Base-by-base conservation (phyloP, 163 green algal genomes). In the Botryococcus braunii region DNA sequence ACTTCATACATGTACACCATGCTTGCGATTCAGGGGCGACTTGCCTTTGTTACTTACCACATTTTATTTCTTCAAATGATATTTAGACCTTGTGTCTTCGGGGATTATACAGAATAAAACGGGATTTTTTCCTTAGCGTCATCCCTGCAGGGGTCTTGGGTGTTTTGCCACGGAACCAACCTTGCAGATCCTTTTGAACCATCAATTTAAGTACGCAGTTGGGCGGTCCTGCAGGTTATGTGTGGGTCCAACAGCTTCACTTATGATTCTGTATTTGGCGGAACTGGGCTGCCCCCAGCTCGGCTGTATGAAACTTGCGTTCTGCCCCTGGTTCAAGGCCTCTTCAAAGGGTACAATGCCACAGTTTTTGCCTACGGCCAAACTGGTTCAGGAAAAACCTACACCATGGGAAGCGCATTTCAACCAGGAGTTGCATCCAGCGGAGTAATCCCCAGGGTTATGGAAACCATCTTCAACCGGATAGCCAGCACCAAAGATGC, bases 341-440 rank as follows among this genome's bases (percentile, higher is more conserved):
- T 97, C 2, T 96, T 97, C 76, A 84, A 83, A 8, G 91, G 91
- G 32, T 97, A 95, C 83, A 97, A 96, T 61, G 90, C 89, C 2
- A 96, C 90, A 32, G 77, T 84, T 25, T 81, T 88, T 78, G 82
- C 82, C 13, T 88, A 88, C 38, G 75, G 78, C 36, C 59, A 97
- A 75, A 97, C 92, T 2, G 92, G 92, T 6, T 89, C 76, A 17
- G 92, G 89, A 27, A 95, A 96, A 69, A 76, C 69, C 35, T 79
- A 89, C 70, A 97, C 92, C 1, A 97, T 97, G 92, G 92, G 92
- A 2, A 92, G 75, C 50, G 83, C 85, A 40, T 31, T 36, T 96
- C 92, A 68, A 79, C 70, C 7, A 76, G 76, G 25, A 77, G 79
- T 0, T 70, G 69, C 17, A 65, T 41, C 48, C 75, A 64, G 3